phyloP scores from a whole-genome alignment of 305 asterid species.

The Plantago lanceolata region DNA sequence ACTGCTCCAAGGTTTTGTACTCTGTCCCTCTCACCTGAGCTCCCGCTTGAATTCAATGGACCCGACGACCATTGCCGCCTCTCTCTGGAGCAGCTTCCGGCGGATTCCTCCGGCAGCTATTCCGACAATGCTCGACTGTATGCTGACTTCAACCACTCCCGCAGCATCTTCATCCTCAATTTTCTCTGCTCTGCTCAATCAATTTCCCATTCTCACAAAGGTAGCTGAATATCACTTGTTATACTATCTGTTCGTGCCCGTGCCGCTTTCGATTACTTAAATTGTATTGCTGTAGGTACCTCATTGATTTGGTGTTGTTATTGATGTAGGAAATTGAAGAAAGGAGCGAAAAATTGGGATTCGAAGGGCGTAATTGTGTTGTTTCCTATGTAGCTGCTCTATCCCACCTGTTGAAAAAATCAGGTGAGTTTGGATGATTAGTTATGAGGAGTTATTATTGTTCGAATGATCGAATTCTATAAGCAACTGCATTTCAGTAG shows the following conservation, averaged over 20 bases:
- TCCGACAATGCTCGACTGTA: slow-evolving; percentile 74
- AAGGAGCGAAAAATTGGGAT: slow-evolving; percentile 33
- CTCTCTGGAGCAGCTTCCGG: slow-evolving; percentile 67
- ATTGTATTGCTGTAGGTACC: background rate
- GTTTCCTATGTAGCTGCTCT: slow-evolving; percentile 63
- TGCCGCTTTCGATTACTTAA: background rate
- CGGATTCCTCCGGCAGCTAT: slow-evolving; percentile 64
- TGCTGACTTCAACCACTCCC: slow-evolving; percentile 50
- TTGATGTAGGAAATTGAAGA: slow-evolving; percentile 41
- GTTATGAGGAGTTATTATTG: background rate
- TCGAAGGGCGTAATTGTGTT: slow-evolving; percentile 37
- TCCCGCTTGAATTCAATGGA: slow-evolving; percentile 1
- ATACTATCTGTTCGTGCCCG: background rate
- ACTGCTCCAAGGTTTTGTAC: background rate
- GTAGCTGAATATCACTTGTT: slow-evolving; percentile 26
- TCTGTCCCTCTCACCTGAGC: background rate
- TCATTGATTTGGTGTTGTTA: background rate
- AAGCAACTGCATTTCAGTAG: slow-evolving; percentile 11
- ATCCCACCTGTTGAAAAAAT: slow-evolving; percentile 54
- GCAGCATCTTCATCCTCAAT: slow-evolving; percentile 52
- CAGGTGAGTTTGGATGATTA: slow-evolving; percentile 40
- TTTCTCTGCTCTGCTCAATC: slow-evolving; percentile 45
- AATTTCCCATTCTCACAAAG: slow-evolving; percentile 51
- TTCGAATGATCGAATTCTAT: background rate
- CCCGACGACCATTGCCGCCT: slow-evolving; percentile 28